Base-by-base conservation (phyloP, 2,329 filamentous ascomycete genomes). In the Aspergillus tanneri region DNA sequence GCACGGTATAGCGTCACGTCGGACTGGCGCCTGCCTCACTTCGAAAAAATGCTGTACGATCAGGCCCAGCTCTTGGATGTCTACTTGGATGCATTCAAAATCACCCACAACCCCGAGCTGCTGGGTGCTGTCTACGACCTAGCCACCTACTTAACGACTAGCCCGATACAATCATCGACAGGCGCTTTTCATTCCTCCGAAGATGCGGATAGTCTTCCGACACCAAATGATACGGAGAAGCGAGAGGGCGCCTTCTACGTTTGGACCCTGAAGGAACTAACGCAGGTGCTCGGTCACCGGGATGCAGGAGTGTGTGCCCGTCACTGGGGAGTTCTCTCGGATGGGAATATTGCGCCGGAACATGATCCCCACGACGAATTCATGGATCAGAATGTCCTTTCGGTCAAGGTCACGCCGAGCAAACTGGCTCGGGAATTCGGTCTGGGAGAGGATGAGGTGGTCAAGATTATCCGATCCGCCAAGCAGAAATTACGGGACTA, bases 1-100 rank as follows among this genome's bases (percentile, higher is more conserved):
- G 83, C 86, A 28, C 82, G 92, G 43, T 96, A 95, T 66, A 95
- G 90, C 11, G 87, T 95, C 6, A 97, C 92, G 0, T 76, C 84
- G 11, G 88, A 97, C 70, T 99, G 93, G 93, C 88, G 87, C 54
- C 75, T 97, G 38, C 93, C 93, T 9, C 91, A 96, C 67, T 99
- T 97, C 60, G 93, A 99, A 73, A 97, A 97, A 75, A 90, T 97
- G 80, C 81, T 96, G 8, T 90, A 90, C 46, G 93, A 97, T 64
- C 95, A 99, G 62, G 86, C 88, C 0, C 86, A 96, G 57, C 78
- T 97, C 1, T 74, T 99, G 2, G 81, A 85, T 19, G 78, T 93
- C 5, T 97, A 93, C 60, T 77, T 95, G 5, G 90, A 96, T 61
- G 91, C 88, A 0, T 97, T 91, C 77, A 77, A 89, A 11, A 72